A percentile compares a stretch with the other conserved stretches of the same genome.
Evolutionary conservation across 768 basidiomycete species (phyloP).

Genomic region (Cyathus striatus): DNA sequence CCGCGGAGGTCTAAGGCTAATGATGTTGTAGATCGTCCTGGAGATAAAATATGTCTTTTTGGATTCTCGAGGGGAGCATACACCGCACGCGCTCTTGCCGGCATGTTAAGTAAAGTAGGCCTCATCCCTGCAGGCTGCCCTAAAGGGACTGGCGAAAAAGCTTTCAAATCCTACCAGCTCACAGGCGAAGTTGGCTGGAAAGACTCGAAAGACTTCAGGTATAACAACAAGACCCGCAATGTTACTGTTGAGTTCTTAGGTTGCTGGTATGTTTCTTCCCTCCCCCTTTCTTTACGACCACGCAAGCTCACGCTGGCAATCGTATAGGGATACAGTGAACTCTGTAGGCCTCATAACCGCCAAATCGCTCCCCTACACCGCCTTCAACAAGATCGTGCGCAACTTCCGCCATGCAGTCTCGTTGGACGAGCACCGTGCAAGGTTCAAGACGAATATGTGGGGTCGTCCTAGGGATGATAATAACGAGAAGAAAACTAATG

Average conservation of each 20-base stretch:
- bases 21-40: background rate
- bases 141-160: background rate
- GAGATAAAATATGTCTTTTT: background rate
- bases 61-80: background rate
- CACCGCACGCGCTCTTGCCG: background rate
- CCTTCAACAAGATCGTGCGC: conserved; percentile 35
- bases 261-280: background rate
- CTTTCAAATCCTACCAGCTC: too few species aligned
- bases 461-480: too few species aligned
- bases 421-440: conserved; percentile 38
- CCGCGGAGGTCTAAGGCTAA: background rate
- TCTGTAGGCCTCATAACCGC: conserved; percentile 2
- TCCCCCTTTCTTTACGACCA: too few species aligned
- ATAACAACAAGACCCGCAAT: background rate
- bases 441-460: conserved; percentile 36
- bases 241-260: background rate
- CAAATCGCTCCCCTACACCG: conserved; percentile 37
- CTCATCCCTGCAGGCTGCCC: background rate
- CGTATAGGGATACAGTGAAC: background rate
- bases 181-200: background rate
- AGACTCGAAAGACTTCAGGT: background rate
- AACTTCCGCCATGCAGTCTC: conserved; percentile 41
- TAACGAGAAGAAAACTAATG: too few species aligned
- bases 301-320: too few species aligned
- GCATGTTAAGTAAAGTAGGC: background rate